phyloP scores from a whole-genome alignment of 495 filamentous ascomycete species.

The Cairneyella variabilis region DNA sequence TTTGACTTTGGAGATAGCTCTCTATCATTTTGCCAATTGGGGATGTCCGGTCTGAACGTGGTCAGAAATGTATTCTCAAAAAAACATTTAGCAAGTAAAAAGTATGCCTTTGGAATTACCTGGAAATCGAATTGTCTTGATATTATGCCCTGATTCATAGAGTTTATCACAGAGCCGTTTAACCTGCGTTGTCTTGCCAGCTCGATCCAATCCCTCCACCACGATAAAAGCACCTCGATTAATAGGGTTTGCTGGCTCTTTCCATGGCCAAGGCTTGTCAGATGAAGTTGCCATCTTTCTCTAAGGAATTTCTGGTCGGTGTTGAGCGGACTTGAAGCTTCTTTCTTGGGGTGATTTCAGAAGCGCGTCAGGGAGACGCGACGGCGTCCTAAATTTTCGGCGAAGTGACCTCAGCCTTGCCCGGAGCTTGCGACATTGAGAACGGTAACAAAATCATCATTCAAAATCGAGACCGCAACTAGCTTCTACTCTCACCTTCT shows the following conservation, averaged over 20 bases:
- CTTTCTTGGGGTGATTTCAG: background rate
- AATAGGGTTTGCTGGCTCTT: conserved; percentile 16
- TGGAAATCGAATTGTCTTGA: conserved; percentile 81
- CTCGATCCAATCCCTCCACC: conserved; percentile 89
- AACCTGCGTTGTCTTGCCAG: conserved; percentile 95
- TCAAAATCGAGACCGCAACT: too few relatives aligned
- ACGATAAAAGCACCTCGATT: conserved; percentile 75
- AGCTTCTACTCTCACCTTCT: background rate
- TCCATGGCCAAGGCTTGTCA: conserved; percentile 16
- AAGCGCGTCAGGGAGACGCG: conserved; percentile 5
- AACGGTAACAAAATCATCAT: background rate
- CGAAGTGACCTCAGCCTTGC: conserved; percentile 12
- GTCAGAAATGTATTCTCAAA: background rate
- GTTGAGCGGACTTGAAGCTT: background rate
- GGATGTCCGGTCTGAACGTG: conserved; percentile 69
- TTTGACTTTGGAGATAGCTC: conserved; percentile 70
- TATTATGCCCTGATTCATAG: conserved; percentile 54
- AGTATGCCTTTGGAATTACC: conserved; percentile 50
- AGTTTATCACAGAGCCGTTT: conserved; percentile 63
- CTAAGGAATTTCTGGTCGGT: too few relatives aligned
- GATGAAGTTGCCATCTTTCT: conserved; percentile 8
- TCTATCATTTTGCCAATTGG: conserved; percentile 89
- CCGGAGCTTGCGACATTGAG: background rate
- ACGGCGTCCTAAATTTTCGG: conserved; percentile 1
- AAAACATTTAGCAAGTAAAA: too few relatives aligned